Evolutionary conservation across 2,329 filamentous ascomycete species (phyloP), one percentile per base, ranked within the genome.

Genomic region (Didymella arachidicola): DNA sequence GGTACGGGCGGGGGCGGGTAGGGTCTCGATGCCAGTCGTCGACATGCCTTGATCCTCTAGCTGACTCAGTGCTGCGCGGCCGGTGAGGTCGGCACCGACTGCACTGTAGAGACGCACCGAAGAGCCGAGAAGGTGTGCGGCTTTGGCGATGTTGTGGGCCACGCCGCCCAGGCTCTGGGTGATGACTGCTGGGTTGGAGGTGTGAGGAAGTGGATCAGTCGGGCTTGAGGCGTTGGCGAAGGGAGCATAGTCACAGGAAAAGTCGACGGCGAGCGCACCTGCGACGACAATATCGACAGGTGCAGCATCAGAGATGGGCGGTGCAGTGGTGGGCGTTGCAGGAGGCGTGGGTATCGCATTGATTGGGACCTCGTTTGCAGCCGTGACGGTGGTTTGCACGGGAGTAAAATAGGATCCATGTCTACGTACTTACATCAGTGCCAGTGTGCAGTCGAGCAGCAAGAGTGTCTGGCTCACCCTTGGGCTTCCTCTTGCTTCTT

Each of bases 131-230:
- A 88, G 84, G 65, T 93, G 90, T 1, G 91, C 89, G 43, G 94
- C 93, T 46, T 92, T 84, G 16, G 95, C 92, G 43, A 98, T 92
- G 70, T 98, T 98, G 71, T 93, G 89, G 7, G 92, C 95, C 7
- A 98, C 95, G 7, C 95, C 95, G 12, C 95, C 95, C 7, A 97
- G 85, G 1, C 90, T 91, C 72, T 96, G 92, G 34, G 81, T 87
- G 64, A 97, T 96, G 14, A 82, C 80, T 7, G 93, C 87, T 47
- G 91, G 91, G 70, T 98, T 98, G 0, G 94, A 98, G 0, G 93
- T 97, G 59, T 93, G 86, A 36, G 88, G 80, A 49, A 83, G 79
- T 6, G 87, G 81, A 26, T 72, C 71, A 51, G 72, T 60, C 74
- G 81, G 59, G 67, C 72, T 68, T 2, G 71, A 60, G 32, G 78